phyloP scores from a whole-genome alignment of 169 alveolate species.

The Plasmodium adleri region DNA sequence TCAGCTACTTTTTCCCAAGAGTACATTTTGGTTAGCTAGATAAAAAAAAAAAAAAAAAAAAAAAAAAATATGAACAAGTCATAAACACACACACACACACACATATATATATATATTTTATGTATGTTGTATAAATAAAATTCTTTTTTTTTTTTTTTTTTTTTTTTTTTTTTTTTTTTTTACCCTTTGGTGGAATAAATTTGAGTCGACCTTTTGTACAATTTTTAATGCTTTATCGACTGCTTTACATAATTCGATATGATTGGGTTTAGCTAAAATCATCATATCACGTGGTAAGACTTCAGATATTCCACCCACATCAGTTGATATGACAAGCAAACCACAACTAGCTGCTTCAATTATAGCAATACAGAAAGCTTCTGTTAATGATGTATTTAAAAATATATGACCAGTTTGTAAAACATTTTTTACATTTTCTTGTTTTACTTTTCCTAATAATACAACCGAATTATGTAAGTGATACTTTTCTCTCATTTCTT shows the following conservation, averaged over 20 bases:
- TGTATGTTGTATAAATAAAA: background rate
- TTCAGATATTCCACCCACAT: conserved; percentile 99
- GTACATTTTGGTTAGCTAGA: conserved; percentile 80
- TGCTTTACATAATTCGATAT: conserved; percentile 78
- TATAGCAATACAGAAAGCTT: conserved; percentile 99
- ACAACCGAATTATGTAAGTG: conserved; percentile 95
- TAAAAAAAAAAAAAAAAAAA: conserved; percentile 14
- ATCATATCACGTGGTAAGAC: conserved; percentile 86
- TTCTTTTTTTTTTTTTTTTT: no score
- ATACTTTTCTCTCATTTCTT: conserved; percentile 94
- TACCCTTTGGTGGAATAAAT: conserved; percentile 77
- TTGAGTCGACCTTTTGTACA: conserved; percentile 71
- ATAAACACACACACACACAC: no score
- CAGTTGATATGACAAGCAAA: conserved; percentile 96
- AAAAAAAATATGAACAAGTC: conserved; percentile 3
- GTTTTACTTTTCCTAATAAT: conserved; percentile 94
- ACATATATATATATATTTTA: background rate
- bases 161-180: no score
- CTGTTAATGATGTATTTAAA: conserved; percentile 98
- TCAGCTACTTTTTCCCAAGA: conserved; percentile 84
- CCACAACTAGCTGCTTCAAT: conserved; percentile 99
- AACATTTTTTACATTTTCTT: conserved; percentile 93
- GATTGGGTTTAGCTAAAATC: conserved; percentile 81
- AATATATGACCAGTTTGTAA: conserved; percentile 98
- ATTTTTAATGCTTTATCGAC: conserved; percentile 82